These are phyloP conservation scores for Solanum lycopersicoides DNA, from an alignment of 257 asterid genomes.

Conservation along the genomic window DNA sequence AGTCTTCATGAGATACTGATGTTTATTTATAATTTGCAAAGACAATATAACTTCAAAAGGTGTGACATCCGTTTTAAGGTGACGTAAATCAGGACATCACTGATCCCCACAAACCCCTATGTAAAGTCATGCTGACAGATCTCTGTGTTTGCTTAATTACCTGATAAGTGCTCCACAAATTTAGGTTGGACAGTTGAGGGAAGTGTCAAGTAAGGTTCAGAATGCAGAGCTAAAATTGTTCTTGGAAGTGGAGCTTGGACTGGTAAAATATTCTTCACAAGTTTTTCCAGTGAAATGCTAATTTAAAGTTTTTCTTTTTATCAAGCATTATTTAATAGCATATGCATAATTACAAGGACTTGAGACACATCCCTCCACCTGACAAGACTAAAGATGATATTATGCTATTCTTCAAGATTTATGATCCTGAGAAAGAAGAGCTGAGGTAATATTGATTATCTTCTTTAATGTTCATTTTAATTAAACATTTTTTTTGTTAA, in stretches of 20 bases:
- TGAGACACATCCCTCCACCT: conserved; percentile 54
- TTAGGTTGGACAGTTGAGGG: conserved; percentile 94
- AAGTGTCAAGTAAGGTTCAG: conserved; percentile 61
- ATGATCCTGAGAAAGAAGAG: conserved; percentile 78
- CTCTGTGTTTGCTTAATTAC: not conserved
- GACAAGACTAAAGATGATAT: conserved; percentile 36
- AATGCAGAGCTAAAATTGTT: conserved; percentile 82
- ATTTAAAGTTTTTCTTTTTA: not conserved
- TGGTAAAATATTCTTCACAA: conserved; percentile 28
- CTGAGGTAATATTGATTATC: conserved; percentile 43
- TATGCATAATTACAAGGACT: conserved; percentile 38
- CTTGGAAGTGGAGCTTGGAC: conserved; percentile 69
- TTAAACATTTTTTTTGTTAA: not conserved
- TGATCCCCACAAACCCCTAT: not conserved
- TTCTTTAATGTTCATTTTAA: conserved; percentile 8
- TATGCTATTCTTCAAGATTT: not conserved
- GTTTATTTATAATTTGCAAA: not conserved
- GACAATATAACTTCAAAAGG: not conserved
- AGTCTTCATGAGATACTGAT: not conserved
- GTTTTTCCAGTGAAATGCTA: not conserved
- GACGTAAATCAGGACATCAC: not conserved
- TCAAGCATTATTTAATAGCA: not conserved
- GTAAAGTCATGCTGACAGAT: not conserved
- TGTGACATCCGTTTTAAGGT: not conserved
- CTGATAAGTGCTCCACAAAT: not conserved